A percentile compares a stretch with the other conserved stretches of the same genome.
phyloP scores from a whole-genome alignment of 169 alveolate genomes.

The Plasmodium cynomolgi region DNA sequence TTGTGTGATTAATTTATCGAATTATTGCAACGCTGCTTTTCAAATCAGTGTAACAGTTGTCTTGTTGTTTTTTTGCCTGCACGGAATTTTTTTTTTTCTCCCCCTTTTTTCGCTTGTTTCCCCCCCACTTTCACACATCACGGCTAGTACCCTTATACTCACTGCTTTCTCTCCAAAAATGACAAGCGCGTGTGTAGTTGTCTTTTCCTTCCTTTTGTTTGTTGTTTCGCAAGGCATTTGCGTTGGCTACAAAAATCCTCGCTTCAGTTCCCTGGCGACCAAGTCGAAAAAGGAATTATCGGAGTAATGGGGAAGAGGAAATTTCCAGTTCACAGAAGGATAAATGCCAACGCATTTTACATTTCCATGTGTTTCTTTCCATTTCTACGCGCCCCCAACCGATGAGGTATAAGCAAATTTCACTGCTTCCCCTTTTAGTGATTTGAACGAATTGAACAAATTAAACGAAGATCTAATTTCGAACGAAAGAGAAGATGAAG shows the following conservation, averaged over 20 bases:
- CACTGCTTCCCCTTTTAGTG: conserved; percentile 13
- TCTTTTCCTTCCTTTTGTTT: conserved; percentile 16
- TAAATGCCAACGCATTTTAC: neutral
- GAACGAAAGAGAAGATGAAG: conserved; percentile 66
- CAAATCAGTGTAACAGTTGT: neutral
- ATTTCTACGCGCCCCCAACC: neutral
- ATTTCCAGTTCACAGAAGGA: neutral
- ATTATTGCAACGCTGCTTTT: neutral
- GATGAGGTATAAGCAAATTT: neutral
- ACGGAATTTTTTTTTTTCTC: neutral
- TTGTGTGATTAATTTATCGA: neutral
- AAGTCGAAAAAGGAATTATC: conserved; percentile 38
- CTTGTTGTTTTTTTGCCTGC: neutral
- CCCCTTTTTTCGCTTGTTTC: neutral
- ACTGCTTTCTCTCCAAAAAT: neutral
- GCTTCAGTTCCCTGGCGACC: conserved; percentile 27
- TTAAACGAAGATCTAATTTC: conserved; percentile 46
- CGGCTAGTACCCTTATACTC: neutral
- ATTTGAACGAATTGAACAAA: conserved; percentile 31
- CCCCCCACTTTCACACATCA: neutral
- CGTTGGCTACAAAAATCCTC: conserved; percentile 23
- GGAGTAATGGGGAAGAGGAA: conserved; percentile 30
- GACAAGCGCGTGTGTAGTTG: conserved; percentile 21
- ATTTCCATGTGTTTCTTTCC: neutral
- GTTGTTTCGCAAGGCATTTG: neutral